These are phyloP conservation scores for Chaetomium sp. DNA, from an alignment of 2,329 filamentous ascomycete species.

Conservation along the genomic window DNA sequence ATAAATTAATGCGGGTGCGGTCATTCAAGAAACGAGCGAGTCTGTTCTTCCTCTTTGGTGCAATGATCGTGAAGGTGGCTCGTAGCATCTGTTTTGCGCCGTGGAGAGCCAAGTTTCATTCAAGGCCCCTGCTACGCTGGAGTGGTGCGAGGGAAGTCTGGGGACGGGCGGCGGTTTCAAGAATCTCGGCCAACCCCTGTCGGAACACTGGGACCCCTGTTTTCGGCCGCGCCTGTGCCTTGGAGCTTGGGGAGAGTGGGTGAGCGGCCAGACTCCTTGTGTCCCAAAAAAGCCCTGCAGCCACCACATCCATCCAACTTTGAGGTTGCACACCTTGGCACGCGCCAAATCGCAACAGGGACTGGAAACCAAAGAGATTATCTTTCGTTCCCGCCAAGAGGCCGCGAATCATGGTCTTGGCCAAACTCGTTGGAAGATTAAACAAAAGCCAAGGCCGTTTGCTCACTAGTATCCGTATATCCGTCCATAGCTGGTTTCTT, in stretches of 20 bases:
- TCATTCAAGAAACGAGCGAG: constrained; percentile 13
- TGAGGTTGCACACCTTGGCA: neutral
- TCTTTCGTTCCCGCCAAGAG: constrained; percentile 4
- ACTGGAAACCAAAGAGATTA: constrained; percentile 9
- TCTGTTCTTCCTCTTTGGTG: neutral
- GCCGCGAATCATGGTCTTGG: constrained; percentile 8
- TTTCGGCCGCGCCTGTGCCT: constrained; percentile 22
- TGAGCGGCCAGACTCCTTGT: constrained; percentile 10
- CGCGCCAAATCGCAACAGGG: constrained; percentile 8
- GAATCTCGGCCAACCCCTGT: constrained; percentile 33
- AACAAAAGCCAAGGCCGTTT: neutral
- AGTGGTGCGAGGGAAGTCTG: constrained; percentile 32
- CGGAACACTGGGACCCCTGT: constrained; percentile 28
- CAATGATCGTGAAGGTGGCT: constrained; percentile 13
- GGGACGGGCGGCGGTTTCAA: constrained; percentile 33
- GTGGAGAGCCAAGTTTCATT: constrained; percentile 26
- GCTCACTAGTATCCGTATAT: neutral
- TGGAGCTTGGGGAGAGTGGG: constrained; percentile 3
- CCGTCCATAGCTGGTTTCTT: neutral
- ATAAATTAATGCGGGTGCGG: constrained; percentile 7
- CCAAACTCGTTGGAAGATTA: neutral
- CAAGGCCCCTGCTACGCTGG: constrained; percentile 27
- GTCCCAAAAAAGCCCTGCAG: constrained; percentile 11
- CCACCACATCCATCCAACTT: neutral
- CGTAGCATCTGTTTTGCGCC: constrained; percentile 19